These are phyloP conservation scores for Diaporthe helianthi DNA, from an alignment of 2,329 filamentous ascomycete genomes.

Conservation along the genomic window DNA sequence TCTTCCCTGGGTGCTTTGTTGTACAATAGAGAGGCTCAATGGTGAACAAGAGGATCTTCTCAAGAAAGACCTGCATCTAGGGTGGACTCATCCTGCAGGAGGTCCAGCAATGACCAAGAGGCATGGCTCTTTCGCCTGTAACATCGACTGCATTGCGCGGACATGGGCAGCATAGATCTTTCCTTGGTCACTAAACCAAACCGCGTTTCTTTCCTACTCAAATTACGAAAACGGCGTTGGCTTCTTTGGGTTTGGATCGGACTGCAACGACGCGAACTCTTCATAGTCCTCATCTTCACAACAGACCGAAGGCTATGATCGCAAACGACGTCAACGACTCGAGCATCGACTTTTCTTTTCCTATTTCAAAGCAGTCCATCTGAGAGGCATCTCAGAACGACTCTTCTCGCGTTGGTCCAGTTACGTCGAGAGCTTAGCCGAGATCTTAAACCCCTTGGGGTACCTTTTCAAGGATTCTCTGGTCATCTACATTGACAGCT, in stretches of 20 bases:
- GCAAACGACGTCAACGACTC: slow-evolving; percentile 34
- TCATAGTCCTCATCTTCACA: slow-evolving; percentile 16
- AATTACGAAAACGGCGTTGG: slow-evolving; percentile 20
- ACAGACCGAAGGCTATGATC: slow-evolving; percentile 28
- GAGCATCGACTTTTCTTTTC: slow-evolving; percentile 27
- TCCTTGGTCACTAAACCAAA: slow-evolving; percentile 31
- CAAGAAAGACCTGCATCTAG: slow-evolving; percentile 21
- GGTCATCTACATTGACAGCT: slow-evolving; percentile 20
- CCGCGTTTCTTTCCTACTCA: slow-evolving; percentile 23
- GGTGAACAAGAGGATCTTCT: slow-evolving; percentile 28
- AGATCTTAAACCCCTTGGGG: slow-evolving; percentile 24
- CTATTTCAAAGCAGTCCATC: slow-evolving; percentile 19
- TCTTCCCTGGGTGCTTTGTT: slow-evolving; percentile 31
- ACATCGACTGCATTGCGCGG: slow-evolving; percentile 28
- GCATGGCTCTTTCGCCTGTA: slow-evolving; percentile 26
- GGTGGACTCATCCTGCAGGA: slow-evolving; percentile 4
- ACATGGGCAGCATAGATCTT: slow-evolving; percentile 34
- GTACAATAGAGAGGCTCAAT: slow-evolving; percentile 34
- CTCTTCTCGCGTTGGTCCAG: slow-evolving; percentile 4
- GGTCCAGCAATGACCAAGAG: slow-evolving; percentile 10
- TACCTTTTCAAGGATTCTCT: slow-evolving; percentile 6
- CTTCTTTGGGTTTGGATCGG: slow-evolving; percentile 18
- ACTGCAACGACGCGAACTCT: slow-evolving; percentile 21
- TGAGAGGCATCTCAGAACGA: slow-evolving; percentile 19
- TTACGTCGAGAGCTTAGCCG: slow-evolving; percentile 5